phyloP scores from a whole-genome alignment of 129 eudicot species.

The Pulicaria dysenterica region DNA sequence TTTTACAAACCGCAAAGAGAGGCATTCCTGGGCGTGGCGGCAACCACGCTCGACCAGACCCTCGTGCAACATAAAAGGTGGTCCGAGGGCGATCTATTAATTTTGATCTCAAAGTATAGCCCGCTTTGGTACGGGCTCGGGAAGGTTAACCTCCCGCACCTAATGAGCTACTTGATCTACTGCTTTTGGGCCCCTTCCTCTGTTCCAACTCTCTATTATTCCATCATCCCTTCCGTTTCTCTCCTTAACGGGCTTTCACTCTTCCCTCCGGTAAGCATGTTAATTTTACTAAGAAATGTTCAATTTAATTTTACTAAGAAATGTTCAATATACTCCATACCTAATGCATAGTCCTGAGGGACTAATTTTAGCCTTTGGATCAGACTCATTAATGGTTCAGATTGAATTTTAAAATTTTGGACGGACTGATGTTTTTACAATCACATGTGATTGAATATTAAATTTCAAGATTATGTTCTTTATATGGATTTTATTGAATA shows the following conservation, averaged over 20 bases:
- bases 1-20: constrained; percentile 56
- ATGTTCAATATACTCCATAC: no score
- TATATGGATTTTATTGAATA: no score
- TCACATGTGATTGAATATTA: no score
- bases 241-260: constrained; percentile 60
- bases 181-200: constrained; percentile 77
- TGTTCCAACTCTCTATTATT: constrained; percentile 62
- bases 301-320: no score
- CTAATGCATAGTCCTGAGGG: no score
- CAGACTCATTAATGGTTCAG: no score
- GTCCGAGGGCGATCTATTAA: constrained; percentile 83
- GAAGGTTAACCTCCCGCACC: constrained; percentile 51
- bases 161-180: constrained; percentile 62
- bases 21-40: constrained; percentile 71
- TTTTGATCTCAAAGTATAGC: constrained; percentile 69
- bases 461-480: no score
- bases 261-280: constrained; percentile 65
- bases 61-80: constrained; percentile 89
- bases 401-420: no score
- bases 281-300: background rate
- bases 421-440: no score
- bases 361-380: no score
- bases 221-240: constrained; percentile 71
- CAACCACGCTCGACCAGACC: constrained; percentile 64
- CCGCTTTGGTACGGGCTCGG: constrained; percentile 76